Base-by-base conservation (phyloP, 345 rosid species). In the Lenwebbia sp. region DNA sequence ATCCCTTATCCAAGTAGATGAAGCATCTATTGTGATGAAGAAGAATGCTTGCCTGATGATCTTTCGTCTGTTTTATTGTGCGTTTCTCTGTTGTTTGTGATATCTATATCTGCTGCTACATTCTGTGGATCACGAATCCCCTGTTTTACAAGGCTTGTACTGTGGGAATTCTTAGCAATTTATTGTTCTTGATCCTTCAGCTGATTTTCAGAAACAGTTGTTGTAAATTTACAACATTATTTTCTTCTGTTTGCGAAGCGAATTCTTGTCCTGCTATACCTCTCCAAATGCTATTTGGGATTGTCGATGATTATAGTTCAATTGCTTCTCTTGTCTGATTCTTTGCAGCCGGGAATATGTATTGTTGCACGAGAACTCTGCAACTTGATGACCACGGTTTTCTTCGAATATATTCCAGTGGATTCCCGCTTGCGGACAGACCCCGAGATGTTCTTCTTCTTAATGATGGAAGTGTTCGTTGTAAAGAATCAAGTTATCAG, bases 261-360 rank as follows among this genome's bases (percentile, higher is more conserved):
- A 70, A 70, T 70, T 70, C 47, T 5, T 37, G 78, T 11, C 1
- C 25, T 70, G 81, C 47, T 10, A 0, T 70, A 70, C 26, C 5
- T 5, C 76, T 22, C n/a, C 40, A 58, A 26, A 37, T 85, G 82
- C 82, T 62, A 53, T 85, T 84, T 51, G n/a, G 44, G 17, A 50
- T 83, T 83, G 56, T 82, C 13, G 15, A 54, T 55, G 22, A 54
- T 13, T 41, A 65, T 65, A 15, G 41, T 65, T 65, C 41, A 54
- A 52, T 47, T 40, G 41, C 23, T 41, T 53, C 87, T 54, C 70
- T 78, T 85, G 78, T 70, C 81, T 33, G 21, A 25, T 88, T 87
- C 85, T 88, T 88, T 89, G 93, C 96, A 95, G 98, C 90, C 96
- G 98, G 75, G 98, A 94, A 86, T 94, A 96, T 33, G 98, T 94